Evolutionary conservation across 2,329 filamentous ascomycete genomes (phyloP).

Genomic region (Arthrinium phaeospermum): DNA sequence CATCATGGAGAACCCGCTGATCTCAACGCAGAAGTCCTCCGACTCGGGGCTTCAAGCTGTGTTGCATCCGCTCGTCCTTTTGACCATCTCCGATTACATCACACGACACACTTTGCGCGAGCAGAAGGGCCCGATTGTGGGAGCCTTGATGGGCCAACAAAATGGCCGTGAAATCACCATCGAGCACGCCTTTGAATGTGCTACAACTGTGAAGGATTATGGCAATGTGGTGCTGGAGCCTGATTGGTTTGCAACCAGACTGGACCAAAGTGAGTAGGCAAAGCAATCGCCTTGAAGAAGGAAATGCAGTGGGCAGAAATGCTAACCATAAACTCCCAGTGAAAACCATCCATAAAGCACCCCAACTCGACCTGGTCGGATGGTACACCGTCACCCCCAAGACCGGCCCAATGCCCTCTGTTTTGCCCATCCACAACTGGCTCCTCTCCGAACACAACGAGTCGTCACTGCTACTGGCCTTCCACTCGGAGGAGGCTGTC

Average conservation of each 20-base stretch:
- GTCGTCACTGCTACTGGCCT: constrained; percentile 84
- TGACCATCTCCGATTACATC: constrained; percentile 96
- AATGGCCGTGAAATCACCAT: constrained; percentile 89
- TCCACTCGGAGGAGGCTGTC: constrained; percentile 72
- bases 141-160: constrained; percentile 89
- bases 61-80: constrained; percentile 91
- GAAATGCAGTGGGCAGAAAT: neutral
- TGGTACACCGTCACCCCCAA: constrained; percentile 85
- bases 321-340: constrained; percentile 57
- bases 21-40: constrained; percentile 70
- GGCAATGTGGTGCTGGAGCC: constrained; percentile 68
- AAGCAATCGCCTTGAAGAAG: neutral
- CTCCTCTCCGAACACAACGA: constrained; percentile 80
- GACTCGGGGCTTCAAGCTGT: constrained; percentile 81
- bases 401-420: constrained; percentile 71
- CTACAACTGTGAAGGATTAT: constrained; percentile 57
- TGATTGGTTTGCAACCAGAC: constrained; percentile 75
- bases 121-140: constrained; percentile 77
- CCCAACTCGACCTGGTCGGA: constrained; percentile 84
- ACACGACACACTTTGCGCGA: constrained; percentile 84
- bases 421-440: constrained; percentile 78
- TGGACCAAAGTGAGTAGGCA: constrained; percentile 78
- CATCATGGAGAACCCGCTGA: constrained; percentile 64
- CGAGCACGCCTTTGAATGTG: constrained; percentile 90
- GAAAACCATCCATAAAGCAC: constrained; percentile 85